A percentile compares a stretch with the other conserved stretches of the same genome.
These are phyloP conservation scores for Knufia fluminis DNA, from an alignment of 2,329 filamentous ascomycete species.

Conservation along the genomic window DNA sequence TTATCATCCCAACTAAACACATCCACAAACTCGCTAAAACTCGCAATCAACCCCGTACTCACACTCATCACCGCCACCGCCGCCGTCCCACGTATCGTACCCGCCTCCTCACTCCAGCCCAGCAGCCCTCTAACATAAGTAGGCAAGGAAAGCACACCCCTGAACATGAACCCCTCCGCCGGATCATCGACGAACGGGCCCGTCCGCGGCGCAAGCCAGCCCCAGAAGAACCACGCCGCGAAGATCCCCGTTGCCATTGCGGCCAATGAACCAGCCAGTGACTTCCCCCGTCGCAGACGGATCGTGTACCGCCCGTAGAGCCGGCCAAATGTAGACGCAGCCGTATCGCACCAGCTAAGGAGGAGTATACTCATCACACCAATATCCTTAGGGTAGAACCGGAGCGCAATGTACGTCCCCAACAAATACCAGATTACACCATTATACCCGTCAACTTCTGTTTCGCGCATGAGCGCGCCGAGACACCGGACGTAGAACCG, in stretches of 20 bases:
- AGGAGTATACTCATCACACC: conserved; percentile 81
- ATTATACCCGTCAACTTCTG: conserved; percentile 87
- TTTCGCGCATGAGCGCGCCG: conserved; percentile 93
- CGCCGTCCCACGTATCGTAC: conserved; percentile 57
- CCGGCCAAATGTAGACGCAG: conserved; percentile 86
- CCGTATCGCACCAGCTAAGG: conserved; percentile 96
- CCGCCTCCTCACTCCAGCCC: conserved; percentile 50
- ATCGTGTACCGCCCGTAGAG: conserved; percentile 85
- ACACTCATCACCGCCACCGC: conserved; percentile 75
- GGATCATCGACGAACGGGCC: conserved; percentile 62
- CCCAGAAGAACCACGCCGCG: conserved; percentile 82
- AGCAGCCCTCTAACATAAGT: conserved; percentile 47
- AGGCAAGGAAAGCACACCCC: conserved; percentile 65
- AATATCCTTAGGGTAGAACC: conserved; percentile 86
- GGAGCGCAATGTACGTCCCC: conserved; percentile 76
- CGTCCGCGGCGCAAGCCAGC: conserved; percentile 63
- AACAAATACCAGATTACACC: conserved; percentile 95
- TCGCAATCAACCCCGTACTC: conserved; percentile 80
- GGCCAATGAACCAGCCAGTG: conserved; percentile 76
- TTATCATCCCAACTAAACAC: conserved; percentile 96
- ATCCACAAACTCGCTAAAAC: conserved; percentile 82
- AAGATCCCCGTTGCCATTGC: conserved; percentile 74
- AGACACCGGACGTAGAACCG: conserved; percentile 73
- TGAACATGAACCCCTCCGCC: conserved; percentile 60
- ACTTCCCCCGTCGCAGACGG: conserved; percentile 77